Base-by-base conservation (phyloP, 2,329 filamentous ascomycete species). In the Aspergillus sp. region DNA sequence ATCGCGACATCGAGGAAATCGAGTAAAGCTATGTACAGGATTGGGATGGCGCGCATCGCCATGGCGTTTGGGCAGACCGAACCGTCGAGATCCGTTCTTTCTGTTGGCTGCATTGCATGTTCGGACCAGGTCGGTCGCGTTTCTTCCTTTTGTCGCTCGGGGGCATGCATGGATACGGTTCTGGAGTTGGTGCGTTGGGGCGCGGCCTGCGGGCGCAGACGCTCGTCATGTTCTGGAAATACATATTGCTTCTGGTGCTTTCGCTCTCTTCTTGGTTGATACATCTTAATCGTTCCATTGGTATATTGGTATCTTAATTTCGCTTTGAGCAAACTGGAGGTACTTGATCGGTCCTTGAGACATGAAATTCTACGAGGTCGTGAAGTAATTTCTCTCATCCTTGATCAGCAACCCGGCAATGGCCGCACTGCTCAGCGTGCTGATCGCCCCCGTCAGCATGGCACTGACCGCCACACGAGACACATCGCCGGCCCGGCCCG, bases 321-420 rank as follows among this genome's bases (percentile, higher is more conserved):
- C 25, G 25, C 25, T 29, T 29, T 38, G 34, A 17, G 16, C 14
- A 38, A 16, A 38, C 11, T 11, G 25, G 11, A 38, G 14, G 34
- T 11, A 38, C 34, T 4, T 17, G 34, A 4, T 34, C 32, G 21
- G 25, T 29, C 7, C 5, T 29, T 6, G 7, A 29, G 5, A 29
- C 25, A 29, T 29, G 25, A 29, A 29, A 29, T 11, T 9, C 11
- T 29, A 29, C 25, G 25, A 29, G 7, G 25, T 20, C 16, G 40
- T 20, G 13, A 42, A 21, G 19, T 19, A 42, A 21, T 11, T 42
- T 17, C 6, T 21, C 62, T 81, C 71, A 57, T 82, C 72, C 17
- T 82, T 85, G 43, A 89, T 81, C 54, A 96, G 78, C 70, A 96
- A 80, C 40, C 89, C 89, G 1, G 89, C 89, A 64, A 93, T 85